Evolutionary conservation across 1,284 basidiomycete genomes (phyloP).

Genomic region (Irpex sp.): DNA sequence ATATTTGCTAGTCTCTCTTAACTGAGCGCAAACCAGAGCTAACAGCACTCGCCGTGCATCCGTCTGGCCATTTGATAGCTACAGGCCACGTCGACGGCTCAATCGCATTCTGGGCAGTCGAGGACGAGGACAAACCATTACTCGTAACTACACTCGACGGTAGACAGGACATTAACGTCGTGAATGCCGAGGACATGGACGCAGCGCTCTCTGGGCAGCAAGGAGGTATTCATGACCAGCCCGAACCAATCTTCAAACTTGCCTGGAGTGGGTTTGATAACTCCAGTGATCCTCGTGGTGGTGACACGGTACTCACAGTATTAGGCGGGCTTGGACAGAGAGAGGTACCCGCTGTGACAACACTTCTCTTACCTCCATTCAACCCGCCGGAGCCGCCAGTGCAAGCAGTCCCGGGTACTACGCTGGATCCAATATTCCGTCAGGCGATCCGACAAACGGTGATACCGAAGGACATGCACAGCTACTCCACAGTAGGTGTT

Average conservation of each 20-base stretch:
- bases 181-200: slow-evolving; percentile 47
- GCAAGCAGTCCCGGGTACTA: slow-evolving; percentile 31
- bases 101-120: slow-evolving; percentile 83
- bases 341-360: slow-evolving; percentile 64
- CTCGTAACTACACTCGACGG: slow-evolving; percentile 70
- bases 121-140: slow-evolving; percentile 80
- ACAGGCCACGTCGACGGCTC: slow-evolving; percentile 85
- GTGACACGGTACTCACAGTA: slow-evolving; percentile 70
- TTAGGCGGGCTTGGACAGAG: slow-evolving; percentile 68
- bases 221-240: slow-evolving; percentile 21
- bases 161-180: slow-evolving; percentile 40
- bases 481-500: slow-evolving; percentile 58
- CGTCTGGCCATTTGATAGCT: slow-evolving; percentile 66
- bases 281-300: slow-evolving; percentile 57
- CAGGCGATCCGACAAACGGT: slow-evolving; percentile 67
- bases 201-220: slow-evolving; percentile 29
- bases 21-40: slow-evolving; percentile 70
- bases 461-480: slow-evolving; percentile 50
- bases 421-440: slow-evolving; percentile 52
- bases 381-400: slow-evolving; percentile 55
- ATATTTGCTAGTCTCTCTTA: slow-evolving; percentile 51
- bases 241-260: slow-evolving; percentile 89
- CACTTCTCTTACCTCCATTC: slow-evolving; percentile 73
- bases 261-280: slow-evolving; percentile 79
- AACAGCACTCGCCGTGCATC: slow-evolving; percentile 69